These are phyloP conservation scores for Arthrobotrys conoides DNA, from an alignment of 2,329 filamentous ascomycete genomes.

Conservation along the genomic window DNA sequence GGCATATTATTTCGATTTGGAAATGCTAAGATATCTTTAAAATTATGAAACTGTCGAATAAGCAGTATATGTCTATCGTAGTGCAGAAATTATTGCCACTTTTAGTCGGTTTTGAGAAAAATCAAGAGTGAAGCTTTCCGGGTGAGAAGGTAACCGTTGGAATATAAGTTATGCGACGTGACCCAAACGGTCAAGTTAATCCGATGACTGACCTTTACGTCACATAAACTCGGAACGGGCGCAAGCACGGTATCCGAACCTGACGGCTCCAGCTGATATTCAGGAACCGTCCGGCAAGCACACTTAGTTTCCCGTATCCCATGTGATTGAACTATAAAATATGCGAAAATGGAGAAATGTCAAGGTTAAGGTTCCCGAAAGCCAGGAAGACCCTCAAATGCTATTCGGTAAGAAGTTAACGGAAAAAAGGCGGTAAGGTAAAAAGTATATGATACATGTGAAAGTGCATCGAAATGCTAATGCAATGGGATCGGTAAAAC, in stretches of 20 bases:
- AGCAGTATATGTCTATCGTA: background rate
- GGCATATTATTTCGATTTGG: background rate
- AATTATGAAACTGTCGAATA: too few species aligned
- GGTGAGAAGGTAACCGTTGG: background rate
- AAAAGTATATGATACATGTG: slow-evolving; percentile 43
- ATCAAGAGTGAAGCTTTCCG: background rate
- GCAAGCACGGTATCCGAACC: background rate
- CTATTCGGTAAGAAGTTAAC: slow-evolving; percentile 1
- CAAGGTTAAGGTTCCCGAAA: slow-evolving; percentile 3
- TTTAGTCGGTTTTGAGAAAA: background rate
- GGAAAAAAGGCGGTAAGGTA: background rate
- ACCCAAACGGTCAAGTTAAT: slow-evolving; percentile 19
- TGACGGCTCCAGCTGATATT: slow-evolving; percentile 23
- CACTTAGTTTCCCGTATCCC: background rate
- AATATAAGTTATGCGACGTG: slow-evolving; percentile 20
- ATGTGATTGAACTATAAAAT: slow-evolving; percentile 18
- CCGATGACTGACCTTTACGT: slow-evolving; percentile 23
- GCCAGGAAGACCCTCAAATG: slow-evolving; percentile 14
- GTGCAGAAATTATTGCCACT: background rate
- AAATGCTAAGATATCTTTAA: background rate
- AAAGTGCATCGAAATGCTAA: slow-evolving; percentile 20
- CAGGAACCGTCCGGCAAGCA: background rate
- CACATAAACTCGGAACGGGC: background rate
- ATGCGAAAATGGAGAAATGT: background rate
- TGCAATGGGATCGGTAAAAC: slow-evolving; percentile 1